phyloP scores from a whole-genome alignment of 495 filamentous ascomycete genomes.

The Lindgomyces ingoldianus region DNA sequence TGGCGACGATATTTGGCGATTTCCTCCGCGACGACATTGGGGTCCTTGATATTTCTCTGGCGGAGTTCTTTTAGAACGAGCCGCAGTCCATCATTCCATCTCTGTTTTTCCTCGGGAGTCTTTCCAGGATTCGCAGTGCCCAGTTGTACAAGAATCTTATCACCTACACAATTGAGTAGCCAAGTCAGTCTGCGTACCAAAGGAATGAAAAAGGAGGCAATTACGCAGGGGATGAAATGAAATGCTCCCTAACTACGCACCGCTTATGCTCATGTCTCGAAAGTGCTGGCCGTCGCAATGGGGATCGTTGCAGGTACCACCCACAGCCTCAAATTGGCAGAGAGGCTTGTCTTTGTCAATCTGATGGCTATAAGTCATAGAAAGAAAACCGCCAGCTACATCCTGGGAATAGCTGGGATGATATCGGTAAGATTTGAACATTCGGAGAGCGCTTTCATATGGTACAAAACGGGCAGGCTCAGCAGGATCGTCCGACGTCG shows the following conservation, averaged over 20 bases:
- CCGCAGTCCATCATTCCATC: constrained; percentile 74
- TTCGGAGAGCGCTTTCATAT: constrained; percentile 79
- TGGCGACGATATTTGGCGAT: constrained; percentile 81
- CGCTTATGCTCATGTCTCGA: constrained; percentile 68
- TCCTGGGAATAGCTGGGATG: constrained; percentile 71
- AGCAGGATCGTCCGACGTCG: not conserved
- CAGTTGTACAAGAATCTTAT: constrained; percentile 81
- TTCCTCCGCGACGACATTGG: constrained; percentile 73
- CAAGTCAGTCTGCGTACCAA: constrained; percentile 61
- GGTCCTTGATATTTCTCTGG: constrained; percentile 61
- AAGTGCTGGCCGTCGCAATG: constrained; percentile 79
- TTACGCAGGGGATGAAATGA: too few relatives aligned
- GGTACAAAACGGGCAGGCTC: constrained; percentile 55
- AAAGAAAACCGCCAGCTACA: constrained; percentile 76
- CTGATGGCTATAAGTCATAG: constrained; percentile 87
- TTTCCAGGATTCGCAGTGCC: constrained; percentile 71
- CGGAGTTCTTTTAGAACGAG: constrained; percentile 74
- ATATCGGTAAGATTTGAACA: constrained; percentile 86
- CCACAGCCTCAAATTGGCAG: constrained; percentile 72
- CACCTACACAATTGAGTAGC: constrained; percentile 65
- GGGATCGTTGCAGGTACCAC: constrained; percentile 74
- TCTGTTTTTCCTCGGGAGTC: constrained; percentile 65
- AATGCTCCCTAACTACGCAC: constrained; percentile 62
- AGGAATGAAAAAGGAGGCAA: not conserved
- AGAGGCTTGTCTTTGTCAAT: constrained; percentile 73